These are phyloP conservation scores for Zygotorulaspora chibaensis DNA, from an alignment of 805 yeast species.

Conservation along the genomic window DNA sequence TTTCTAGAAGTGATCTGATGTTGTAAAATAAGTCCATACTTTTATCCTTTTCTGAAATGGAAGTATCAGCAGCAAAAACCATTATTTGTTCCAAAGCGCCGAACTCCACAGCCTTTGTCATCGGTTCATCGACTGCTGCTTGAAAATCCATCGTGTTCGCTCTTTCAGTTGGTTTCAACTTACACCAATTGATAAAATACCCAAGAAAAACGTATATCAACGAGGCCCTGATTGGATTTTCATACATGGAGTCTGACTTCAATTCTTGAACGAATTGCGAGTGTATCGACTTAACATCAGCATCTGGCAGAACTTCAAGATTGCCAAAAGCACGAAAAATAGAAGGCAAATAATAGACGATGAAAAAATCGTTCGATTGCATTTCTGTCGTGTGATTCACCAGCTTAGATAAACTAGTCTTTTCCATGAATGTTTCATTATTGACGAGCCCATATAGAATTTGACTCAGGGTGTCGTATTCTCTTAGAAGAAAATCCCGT, in stretches of 20 bases:
- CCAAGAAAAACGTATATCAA: conserved; percentile 51
- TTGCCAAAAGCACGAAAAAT: conserved; percentile 44
- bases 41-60: conserved; percentile 34
- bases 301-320: conserved; percentile 35
- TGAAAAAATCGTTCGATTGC: conserved; percentile 57
- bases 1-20: conserved; percentile 61
- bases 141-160: conserved; percentile 49
- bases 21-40: conserved; percentile 55
- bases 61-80: conserved; percentile 56
- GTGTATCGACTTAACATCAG: conserved; percentile 40
- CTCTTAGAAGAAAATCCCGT: conserved; percentile 56
- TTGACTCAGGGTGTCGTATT: conserved; percentile 71
- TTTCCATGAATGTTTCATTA: conserved; percentile 34
- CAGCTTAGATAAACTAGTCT: conserved; percentile 37
- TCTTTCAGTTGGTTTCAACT: conserved; percentile 40
- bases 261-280: conserved; percentile 36
- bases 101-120: conserved; percentile 51
- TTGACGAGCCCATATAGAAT: conserved; percentile 51
- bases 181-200: conserved; percentile 65
- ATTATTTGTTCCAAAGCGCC: conserved; percentile 72
- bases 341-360: conserved; percentile 62
- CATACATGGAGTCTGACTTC: conserved; percentile 40
- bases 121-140: conserved; percentile 52
- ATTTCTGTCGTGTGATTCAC: conserved; percentile 46
- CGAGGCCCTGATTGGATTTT: conserved; percentile 46